Evolutionary conservation across 371 early-diverging fungal genomes (phyloP).

Genomic region (Saksenaea oblongispora): DNA sequence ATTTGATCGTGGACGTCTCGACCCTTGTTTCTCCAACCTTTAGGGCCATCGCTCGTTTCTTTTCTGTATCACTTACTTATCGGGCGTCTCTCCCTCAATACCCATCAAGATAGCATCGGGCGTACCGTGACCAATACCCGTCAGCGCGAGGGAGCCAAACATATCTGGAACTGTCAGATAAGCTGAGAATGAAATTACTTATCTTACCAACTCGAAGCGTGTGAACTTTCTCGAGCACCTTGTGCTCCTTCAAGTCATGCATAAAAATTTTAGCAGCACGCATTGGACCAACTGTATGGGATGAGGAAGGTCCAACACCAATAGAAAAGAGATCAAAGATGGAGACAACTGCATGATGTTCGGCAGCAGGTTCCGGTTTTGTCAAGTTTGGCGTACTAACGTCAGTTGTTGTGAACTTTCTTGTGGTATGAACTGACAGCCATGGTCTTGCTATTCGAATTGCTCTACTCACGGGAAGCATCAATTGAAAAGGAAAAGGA

Average conservation of each 20-base stretch:
- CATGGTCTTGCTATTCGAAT: not conserved
- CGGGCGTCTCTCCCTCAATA: slow-evolving; percentile 77
- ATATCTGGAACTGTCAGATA: slow-evolving; percentile 56
- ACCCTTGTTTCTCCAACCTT: slow-evolving; percentile 50
- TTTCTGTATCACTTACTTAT: slow-evolving; percentile 7
- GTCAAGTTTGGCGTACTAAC: no score
- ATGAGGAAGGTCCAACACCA: slow-evolving; percentile 93
- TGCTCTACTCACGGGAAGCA: not conserved
- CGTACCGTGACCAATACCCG: slow-evolving; percentile 95
- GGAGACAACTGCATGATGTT: slow-evolving; percentile 88
- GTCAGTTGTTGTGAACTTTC: not conserved
- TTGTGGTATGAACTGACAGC: not conserved
- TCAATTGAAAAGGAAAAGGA: not conserved
- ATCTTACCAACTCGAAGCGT: slow-evolving; percentile 67
- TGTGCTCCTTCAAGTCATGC: slow-evolving; percentile 74
- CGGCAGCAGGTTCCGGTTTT: slow-evolving; percentile 8
- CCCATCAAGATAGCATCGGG: slow-evolving; percentile 90
- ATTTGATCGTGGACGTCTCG: slow-evolving; percentile 77
- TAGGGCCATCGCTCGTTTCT: not conserved
- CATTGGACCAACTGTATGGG: slow-evolving; percentile 95
- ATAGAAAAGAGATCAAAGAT: slow-evolving; percentile 96
- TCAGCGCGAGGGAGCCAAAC: slow-evolving; percentile 92
- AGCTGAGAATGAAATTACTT: not conserved
- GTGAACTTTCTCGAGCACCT: slow-evolving; percentile 69
- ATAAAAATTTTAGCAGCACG: slow-evolving; percentile 94